phyloP scores from a whole-genome alignment of 2,329 filamentous ascomycete species.

The Colletotrichum ledebouriae region DNA sequence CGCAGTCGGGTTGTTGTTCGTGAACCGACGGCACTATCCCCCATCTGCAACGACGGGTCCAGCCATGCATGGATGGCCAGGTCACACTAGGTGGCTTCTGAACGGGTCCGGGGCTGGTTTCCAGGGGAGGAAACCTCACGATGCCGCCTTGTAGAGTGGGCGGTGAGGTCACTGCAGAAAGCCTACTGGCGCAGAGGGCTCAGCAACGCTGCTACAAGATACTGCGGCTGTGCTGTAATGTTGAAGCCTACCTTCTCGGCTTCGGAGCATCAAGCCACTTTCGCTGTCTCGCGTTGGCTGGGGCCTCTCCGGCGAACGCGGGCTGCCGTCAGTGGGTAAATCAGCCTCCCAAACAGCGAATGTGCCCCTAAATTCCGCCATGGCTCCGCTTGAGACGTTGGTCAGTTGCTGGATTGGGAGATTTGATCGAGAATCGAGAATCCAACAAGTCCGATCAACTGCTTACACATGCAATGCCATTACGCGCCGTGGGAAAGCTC shows the following conservation, averaged over 20 bases:
- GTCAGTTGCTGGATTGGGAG: conserved; percentile 20
- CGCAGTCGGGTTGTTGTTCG: conserved; percentile 19
- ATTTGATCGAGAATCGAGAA: conserved; percentile 18
- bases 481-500: conserved; percentile 16
- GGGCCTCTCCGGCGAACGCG: conserved; percentile 29
- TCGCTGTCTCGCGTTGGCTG: conserved; percentile 7
- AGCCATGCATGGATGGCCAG: conserved; percentile 7
- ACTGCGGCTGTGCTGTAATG: not conserved
- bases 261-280: not conserved
- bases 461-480: conserved; percentile 14
- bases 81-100: conserved; percentile 9
- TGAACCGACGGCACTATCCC: conserved; percentile 16
- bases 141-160: conserved; percentile 6
- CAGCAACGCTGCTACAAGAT: conserved; percentile 1
- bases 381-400: conserved; percentile 21
- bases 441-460: conserved; percentile 8
- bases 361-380: conserved; percentile 23
- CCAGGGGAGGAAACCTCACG: conserved; percentile 10
- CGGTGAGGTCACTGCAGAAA: conserved; percentile 25
- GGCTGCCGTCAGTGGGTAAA: conserved; percentile 26
- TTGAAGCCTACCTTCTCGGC: not conserved
- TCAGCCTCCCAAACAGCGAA: conserved; percentile 26
- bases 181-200: conserved; percentile 17
- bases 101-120: conserved; percentile 7
- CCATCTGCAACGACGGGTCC: conserved; percentile 17